Base-by-base conservation (phyloP, 148 eudicot species). In the Gaultheria prostrata region DNA sequence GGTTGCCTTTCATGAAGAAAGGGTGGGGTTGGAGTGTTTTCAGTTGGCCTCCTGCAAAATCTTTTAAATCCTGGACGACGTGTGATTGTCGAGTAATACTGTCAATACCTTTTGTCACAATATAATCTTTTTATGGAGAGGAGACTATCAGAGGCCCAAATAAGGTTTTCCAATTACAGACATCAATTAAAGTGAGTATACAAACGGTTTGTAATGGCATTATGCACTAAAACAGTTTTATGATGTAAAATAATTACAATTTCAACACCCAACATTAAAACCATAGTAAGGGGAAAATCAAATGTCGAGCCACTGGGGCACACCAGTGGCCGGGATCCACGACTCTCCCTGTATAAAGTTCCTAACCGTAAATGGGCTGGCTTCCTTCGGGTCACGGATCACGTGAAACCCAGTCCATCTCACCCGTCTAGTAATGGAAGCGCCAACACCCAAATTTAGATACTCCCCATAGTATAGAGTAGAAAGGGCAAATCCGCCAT, bases 381-480 rank as follows among this genome's bases (percentile, higher is more conserved):
- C 89, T 51, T 91, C 87, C 10, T 3, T 84, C 6, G 76, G 80
- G 77, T 85, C 78, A 1, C 32, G 71, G 0, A 89, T 72, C 70
- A 86, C 91, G 54, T 91, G 93, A 82, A 88, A 91, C 8, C 93
- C 90, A 0, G 85, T 85, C 93, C 93, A 91, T 6, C 78, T 84
- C 43, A 91, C 91, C 72, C 92, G 86, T 13, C 83, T 75, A 1
- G 39, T n/a, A 4, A 89, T 92, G 0, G 89, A 79, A 20, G 93
- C 89, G 45, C 97, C 94, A 1, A 1, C 17, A 1, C 97, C 97
- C 1, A 81, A 81, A 48, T 95, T 95, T 95, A 86, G 85, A 79
- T 90, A 92, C 89, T 93, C 98, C 0, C 88, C 95, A 83, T 88
- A 93, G 28, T 79, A 95, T 30, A 93, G 77, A 1, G 95, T 91